These are phyloP conservation scores for Didymella lethalis DNA, from an alignment of 2,329 filamentous ascomycete species.

Conservation along the genomic window DNA sequence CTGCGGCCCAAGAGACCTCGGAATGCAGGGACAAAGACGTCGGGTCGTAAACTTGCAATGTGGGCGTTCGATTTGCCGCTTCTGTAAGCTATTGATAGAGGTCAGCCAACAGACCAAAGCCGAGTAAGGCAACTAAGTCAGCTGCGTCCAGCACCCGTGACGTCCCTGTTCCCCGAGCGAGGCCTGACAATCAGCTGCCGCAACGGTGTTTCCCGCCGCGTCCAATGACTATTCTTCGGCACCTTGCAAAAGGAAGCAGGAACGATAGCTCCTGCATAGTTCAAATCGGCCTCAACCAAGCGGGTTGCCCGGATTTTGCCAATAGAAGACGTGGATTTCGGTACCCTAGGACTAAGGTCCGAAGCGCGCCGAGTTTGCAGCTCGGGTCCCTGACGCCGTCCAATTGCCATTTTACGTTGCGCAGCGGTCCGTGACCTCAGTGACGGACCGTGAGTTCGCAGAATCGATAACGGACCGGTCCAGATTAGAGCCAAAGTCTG, in stretches of 20 bases:
- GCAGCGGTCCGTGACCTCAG: slow-evolving; percentile 17
- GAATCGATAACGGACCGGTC: slow-evolving; percentile 22
- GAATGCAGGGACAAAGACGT: slow-evolving; percentile 14
- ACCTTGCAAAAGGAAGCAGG: not conserved
- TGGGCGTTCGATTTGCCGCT: not conserved
- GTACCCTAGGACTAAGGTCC: slow-evolving; percentile 21
- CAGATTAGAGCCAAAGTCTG: slow-evolving; percentile 17
- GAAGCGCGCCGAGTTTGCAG: slow-evolving; percentile 15
- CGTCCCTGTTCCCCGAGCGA: slow-evolving; percentile 7
- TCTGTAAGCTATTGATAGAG: slow-evolving; percentile 1
- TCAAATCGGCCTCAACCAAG: slow-evolving; percentile 5
- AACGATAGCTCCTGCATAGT: slow-evolving; percentile 2
- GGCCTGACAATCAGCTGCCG: not conserved
- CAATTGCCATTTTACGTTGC: slow-evolving; percentile 11
- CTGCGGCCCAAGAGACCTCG: slow-evolving; percentile 1
- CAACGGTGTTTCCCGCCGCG: slow-evolving; percentile 1
- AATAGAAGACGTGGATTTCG: slow-evolving; percentile 1
- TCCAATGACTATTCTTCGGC: not conserved
- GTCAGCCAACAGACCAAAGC: slow-evolving; percentile 4
- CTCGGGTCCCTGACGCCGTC: slow-evolving; percentile 17
- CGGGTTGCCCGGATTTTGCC: slow-evolving; percentile 10
- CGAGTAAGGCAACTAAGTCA: slow-evolving; percentile 4
- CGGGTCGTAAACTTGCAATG: not conserved
- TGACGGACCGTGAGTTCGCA: slow-evolving; percentile 17
- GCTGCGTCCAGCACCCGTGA: slow-evolving; percentile 7